Conservation (phyloP, 805 yeast species). For the Candida khao-thaluensis region DNA sequence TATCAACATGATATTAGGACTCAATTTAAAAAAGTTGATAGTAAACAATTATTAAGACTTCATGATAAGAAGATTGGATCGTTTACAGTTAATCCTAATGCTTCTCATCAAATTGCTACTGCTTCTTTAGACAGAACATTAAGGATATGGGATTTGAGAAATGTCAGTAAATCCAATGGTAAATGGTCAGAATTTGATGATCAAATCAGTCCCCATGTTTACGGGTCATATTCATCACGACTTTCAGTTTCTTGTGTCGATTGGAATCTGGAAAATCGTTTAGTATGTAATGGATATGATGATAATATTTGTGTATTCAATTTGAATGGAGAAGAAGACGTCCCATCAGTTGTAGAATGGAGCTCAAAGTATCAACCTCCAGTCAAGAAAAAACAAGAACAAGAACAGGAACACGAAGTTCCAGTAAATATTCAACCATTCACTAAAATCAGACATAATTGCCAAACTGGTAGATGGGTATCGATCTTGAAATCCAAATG, state of each 20-base stretch:
- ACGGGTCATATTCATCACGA: constrained; percentile 68
- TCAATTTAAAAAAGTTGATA: constrained; percentile 26
- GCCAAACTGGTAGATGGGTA: constrained; percentile 98
- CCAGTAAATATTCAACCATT: constrained; percentile 55
- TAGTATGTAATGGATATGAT: constrained; percentile 93
- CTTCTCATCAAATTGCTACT: constrained; percentile 68
- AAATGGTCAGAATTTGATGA: constrained; percentile 59
- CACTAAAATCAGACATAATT: constrained; percentile 75
- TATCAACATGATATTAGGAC: constrained; percentile 69
- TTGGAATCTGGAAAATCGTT: constrained; percentile 65
- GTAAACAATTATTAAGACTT: constrained; percentile 49
- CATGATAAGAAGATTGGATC: constrained; percentile 94
- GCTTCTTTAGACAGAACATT: constrained; percentile 86
- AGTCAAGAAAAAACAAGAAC: constrained; percentile 12
- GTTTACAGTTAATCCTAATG: constrained; percentile 72
- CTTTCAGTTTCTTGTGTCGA: constrained; percentile 83
- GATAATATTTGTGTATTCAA: constrained; percentile 73
- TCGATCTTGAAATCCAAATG: constrained; percentile 85
- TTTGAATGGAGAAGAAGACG: constrained; percentile 41
- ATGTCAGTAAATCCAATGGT: constrained; percentile 36
- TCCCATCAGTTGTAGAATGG: constrained; percentile 28
- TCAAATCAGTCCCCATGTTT: constrained; percentile 45
- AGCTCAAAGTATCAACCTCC: constrained; percentile 10
- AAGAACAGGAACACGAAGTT: constrained; percentile 13
- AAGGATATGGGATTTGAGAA: constrained; percentile 84